Evolutionary conservation across 495 filamentous ascomycete species (phyloP).

Genomic region (Penicillium alfredii): DNA sequence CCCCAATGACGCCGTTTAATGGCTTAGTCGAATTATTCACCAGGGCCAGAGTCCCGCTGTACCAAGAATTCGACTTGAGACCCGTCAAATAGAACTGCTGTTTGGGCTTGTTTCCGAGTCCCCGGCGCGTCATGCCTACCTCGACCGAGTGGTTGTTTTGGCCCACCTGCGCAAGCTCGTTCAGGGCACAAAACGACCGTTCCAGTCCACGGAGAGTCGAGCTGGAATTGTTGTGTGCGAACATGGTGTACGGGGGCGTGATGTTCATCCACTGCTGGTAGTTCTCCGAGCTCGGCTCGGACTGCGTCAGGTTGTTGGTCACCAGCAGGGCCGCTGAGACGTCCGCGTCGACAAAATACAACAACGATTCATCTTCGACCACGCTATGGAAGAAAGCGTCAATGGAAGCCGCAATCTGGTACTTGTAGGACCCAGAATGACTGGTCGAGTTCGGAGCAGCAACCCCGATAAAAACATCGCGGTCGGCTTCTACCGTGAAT

Average conservation of each 20-base stretch:
- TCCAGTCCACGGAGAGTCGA: conserved; percentile 58
- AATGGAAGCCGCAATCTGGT: conserved; percentile 76
- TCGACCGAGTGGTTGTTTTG: conserved; percentile 48
- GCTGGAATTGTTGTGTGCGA: conserved; percentile 62
- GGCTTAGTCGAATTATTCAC: conserved; percentile 47
- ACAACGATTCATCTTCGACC: conserved; percentile 38
- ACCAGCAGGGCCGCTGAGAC: conserved; percentile 66
- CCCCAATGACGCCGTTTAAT: conserved; percentile 48
- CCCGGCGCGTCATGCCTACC: conserved; percentile 61
- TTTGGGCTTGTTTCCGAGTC: conserved; percentile 57
- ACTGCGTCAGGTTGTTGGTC: conserved; percentile 60
- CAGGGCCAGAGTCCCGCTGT: conserved; percentile 65
- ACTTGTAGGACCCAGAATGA: conserved; percentile 61
- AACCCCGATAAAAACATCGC: conserved; percentile 69
- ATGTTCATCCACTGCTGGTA: conserved; percentile 52
- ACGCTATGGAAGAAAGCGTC: conserved; percentile 65
- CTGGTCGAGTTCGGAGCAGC: conserved; percentile 55
- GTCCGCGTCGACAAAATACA: conserved; percentile 78
- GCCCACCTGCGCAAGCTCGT: conserved; percentile 54
- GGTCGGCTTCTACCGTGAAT: conserved; percentile 32
- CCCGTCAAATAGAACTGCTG: conserved; percentile 79
- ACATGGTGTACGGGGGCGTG: conserved; percentile 65
- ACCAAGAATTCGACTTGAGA: conserved; percentile 63
- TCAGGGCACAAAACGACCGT: conserved; percentile 68
- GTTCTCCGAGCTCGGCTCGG: conserved; percentile 31